Base-by-base conservation (phyloP, 164 flowering plant genomes). In the Litsea cubeba region DNA sequence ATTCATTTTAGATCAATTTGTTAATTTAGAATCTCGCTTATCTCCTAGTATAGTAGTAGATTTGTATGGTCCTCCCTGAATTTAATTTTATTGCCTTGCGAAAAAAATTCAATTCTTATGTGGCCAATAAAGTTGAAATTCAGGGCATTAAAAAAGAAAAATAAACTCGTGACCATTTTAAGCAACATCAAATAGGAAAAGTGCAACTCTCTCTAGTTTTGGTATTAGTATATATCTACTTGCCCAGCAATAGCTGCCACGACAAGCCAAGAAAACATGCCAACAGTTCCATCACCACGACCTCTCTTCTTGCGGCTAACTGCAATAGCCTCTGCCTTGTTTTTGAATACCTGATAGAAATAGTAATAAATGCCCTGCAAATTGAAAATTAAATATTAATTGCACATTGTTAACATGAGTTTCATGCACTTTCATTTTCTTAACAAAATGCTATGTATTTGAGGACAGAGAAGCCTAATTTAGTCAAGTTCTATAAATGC, bases 171-270 rank as follows among this genome's bases (percentile, higher is more conserved):
- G 10, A 40, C 46, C 46, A 40, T 40, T 40, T 40, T 40, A 40
- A 40, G 46, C 46, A 40, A 40, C 46, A 1, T 40, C 46, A 40
- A 40, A 40, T 40, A 7, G 46, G 7, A 40, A 32, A 40, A 7
- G 46, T 40, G 46, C 46, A 40, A 40, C 46, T 7, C 11, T 40
- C 46, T 40, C 46, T 17, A 49, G 51, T 22, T 58, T 40, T 35
- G 18, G 62, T 40, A 40, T 62, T 15, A 75, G 14, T 24, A 24
- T 20, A 58, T 20, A 58, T 62, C 18, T n/a, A 18, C 50, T 69
- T 75, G 88, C 95, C 97, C 96, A 69, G 94, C 92, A 72, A 85
- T 62, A 68, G 96, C 92, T 40, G 96, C 94, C 60, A 91, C 94
- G 50, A 84, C 40, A 74, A 91, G 93, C 91, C 91, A 90, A 22